Percentiles rank a stretch among this genome's conserved stretches.
Conservation (phyloP, 78 protist genomes). For the Tieghemostelium lacteum region DNA sequence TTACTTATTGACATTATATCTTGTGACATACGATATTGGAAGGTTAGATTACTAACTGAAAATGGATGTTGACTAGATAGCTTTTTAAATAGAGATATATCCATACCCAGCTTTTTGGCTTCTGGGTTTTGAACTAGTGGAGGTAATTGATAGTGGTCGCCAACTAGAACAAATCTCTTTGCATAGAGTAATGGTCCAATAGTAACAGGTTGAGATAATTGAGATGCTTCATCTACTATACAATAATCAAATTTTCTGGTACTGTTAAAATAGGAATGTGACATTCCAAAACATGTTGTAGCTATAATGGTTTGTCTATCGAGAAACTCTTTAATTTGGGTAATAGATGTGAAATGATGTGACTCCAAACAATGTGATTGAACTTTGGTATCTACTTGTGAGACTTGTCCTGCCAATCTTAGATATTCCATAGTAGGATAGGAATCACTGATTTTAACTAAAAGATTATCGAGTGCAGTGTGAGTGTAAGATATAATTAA, state of each 20-base stretch:
- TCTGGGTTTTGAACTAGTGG: constrained; percentile 50
- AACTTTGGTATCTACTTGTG: constrained; percentile 1
- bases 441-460: constrained; percentile 56
- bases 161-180: constrained; percentile 86
- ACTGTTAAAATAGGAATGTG: constrained; percentile 16
- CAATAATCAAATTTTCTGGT: constrained; percentile 78
- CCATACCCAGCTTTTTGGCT: constrained; percentile 52
- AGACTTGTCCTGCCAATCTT: constrained; percentile 7
- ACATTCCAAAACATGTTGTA: constrained; percentile 74
- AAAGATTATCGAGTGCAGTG: constrained; percentile 85
- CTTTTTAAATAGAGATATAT: constrained; percentile 76
- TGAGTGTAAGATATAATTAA: constrained; percentile 88
- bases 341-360: not conserved
- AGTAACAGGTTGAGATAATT: constrained; percentile 82
- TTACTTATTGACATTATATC: constrained; percentile 81
- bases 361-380: constrained; percentile 25
- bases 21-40: constrained; percentile 90
- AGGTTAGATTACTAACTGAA: constrained; percentile 33
- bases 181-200: constrained; percentile 85
- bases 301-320: constrained; percentile 69
- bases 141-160: constrained; percentile 90
- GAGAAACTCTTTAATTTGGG: constrained; percentile 16
- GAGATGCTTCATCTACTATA: constrained; percentile 94
- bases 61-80: constrained; percentile 68
- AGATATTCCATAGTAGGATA: constrained; percentile 14